Evolutionary conservation across 1,284 basidiomycete species (phyloP).

Genomic region (Heterobasidion annosum): DNA sequence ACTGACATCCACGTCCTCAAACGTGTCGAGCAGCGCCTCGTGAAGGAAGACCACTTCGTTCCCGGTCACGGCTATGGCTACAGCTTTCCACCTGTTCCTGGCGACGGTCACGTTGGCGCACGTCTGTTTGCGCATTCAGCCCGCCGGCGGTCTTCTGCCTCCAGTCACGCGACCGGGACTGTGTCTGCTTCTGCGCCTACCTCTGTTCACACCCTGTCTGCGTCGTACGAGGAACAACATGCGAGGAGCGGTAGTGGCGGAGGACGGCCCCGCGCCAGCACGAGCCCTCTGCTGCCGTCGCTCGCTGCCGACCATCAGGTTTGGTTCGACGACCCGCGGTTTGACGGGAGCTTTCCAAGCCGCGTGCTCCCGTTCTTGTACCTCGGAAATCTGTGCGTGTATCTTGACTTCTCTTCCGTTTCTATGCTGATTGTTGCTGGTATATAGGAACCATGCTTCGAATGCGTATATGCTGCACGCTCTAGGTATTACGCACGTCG

Average conservation of each 20-base stretch:
- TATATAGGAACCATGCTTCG: conserved; percentile 77
- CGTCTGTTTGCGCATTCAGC: no score
- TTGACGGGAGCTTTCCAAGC: conserved; percentile 94
- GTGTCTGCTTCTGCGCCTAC: neutral
- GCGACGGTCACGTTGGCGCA: no score
- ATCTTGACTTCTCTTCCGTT: conserved; percentile 13
- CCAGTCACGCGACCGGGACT: neutral
- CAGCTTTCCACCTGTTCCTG: no score
- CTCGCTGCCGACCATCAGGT: conserved; percentile 63
- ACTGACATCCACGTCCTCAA: conserved; percentile 73
- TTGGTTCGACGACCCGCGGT: conserved; percentile 90
- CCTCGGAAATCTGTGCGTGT: conserved; percentile 81
- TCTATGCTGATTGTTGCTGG: conserved; percentile 6
- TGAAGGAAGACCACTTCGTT: conserved; percentile 26
- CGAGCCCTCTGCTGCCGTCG: conserved; percentile 55
- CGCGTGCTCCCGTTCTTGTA: conserved; percentile 92
- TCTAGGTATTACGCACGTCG: conserved; percentile 95
- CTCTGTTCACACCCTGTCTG: conserved; percentile 6
- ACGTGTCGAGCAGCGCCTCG: conserved; percentile 59
- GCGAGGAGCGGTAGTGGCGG: conserved; percentile 8
- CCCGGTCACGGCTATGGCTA: neutral
- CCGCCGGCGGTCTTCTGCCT: neutral
- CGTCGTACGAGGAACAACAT: conserved; percentile 9
- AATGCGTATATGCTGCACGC: conserved; percentile 95
- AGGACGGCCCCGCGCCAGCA: conserved; percentile 49